A percentile compares a stretch with the other conserved stretches of the same genome.
phyloP scores from a whole-genome alignment of 225 moss, liverwort and hornwort species.

The Neckera pumila region DNA sequence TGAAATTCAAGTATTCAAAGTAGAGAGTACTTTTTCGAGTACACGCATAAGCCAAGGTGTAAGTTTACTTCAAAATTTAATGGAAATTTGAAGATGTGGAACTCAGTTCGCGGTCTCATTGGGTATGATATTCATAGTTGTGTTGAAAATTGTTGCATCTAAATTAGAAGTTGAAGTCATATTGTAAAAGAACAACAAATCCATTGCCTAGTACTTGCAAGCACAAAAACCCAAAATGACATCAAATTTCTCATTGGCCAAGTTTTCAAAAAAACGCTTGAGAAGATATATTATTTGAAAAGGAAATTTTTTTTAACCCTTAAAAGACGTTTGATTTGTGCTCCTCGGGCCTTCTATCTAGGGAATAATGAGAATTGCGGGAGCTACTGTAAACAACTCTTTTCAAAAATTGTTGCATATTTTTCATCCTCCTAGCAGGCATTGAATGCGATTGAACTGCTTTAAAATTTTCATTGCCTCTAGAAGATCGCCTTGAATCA shows the following conservation, averaged over 20 bases:
- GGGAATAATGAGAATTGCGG: rapidly evolving
- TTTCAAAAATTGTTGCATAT: too few species aligned
- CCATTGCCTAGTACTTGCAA: background rate
- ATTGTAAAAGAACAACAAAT: background rate
- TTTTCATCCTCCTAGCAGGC: too few species aligned
- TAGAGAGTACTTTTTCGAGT: too few species aligned
- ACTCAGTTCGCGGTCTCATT: background rate
- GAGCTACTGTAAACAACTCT: too few species aligned
- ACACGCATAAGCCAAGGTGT: too few species aligned
- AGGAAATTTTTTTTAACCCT: rapidly evolving
- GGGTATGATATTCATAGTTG: background rate
- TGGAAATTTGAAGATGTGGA: background rate
- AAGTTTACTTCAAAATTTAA: background rate
- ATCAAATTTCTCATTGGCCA: background rate
- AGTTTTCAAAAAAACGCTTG: background rate
- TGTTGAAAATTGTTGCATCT: background rate
- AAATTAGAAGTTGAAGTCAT: background rate
- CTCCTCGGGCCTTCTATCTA: rapidly evolving
- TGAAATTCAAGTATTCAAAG: background rate
- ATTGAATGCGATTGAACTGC: too few species aligned
- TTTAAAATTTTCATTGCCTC: too few species aligned
- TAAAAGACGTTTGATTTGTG: too few species aligned
- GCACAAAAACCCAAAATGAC: background rate
- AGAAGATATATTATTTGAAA: background rate
- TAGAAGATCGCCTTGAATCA: too few species aligned